These are phyloP conservation scores for Cadophora malorum DNA, from an alignment of 2,329 filamentous ascomycete genomes.

Conservation along the genomic window DNA sequence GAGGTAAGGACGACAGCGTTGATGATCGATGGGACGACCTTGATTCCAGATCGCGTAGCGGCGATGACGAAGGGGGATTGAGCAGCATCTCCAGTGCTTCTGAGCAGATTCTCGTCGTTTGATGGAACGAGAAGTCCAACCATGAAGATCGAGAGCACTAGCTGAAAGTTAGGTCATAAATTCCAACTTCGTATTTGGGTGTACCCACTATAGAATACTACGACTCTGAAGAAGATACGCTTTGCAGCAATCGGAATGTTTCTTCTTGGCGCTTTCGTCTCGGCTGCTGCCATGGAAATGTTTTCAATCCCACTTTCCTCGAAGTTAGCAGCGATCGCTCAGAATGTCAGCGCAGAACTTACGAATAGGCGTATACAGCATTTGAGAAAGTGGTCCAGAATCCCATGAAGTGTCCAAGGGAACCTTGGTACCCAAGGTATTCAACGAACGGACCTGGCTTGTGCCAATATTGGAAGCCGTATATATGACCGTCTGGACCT, in stretches of 20 bases:
- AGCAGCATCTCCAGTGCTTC: constrained; percentile 51
- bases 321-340: constrained; percentile 47
- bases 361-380: constrained; percentile 54
- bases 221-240: constrained; percentile 60
- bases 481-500: constrained; percentile 60
- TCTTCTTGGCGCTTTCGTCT: constrained; percentile 58
- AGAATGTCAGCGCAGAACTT: not conserved
- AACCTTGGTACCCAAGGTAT: constrained; percentile 67
- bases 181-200: not conserved
- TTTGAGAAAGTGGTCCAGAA: constrained; percentile 52
- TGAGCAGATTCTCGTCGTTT: constrained; percentile 54
- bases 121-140: constrained; percentile 64
- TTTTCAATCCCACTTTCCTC: constrained; percentile 58
- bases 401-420: constrained; percentile 65
- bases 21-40: constrained; percentile 73
- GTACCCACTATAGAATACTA: constrained; percentile 55
- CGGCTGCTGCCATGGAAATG: constrained; percentile 61
- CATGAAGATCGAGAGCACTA: constrained; percentile 48
- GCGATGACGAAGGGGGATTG: constrained; percentile 75
- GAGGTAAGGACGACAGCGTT: constrained; percentile 79
- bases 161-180: constrained; percentile 6
- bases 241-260: constrained; percentile 59
- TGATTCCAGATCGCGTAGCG: constrained; percentile 70
- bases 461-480: constrained; percentile 75
- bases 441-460: constrained; percentile 72